phyloP scores from a whole-genome alignment of 2,329 filamentous ascomycete genomes.

The Penicillium sp. region DNA sequence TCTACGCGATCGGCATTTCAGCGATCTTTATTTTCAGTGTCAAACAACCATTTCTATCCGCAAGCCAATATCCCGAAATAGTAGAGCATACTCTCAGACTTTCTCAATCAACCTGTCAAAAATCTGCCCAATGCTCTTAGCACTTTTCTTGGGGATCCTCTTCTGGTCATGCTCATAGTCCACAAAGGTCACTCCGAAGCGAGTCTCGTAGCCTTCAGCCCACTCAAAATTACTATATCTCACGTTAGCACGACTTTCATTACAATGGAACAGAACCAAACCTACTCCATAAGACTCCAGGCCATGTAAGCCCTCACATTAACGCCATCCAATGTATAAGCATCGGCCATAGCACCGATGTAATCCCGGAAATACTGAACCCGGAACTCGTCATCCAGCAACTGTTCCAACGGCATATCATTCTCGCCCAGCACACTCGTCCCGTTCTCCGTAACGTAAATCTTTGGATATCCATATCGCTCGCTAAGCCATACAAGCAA shows the following conservation, averaged over 20 bases:
- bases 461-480: constrained; percentile 71
- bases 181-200: constrained; percentile 80
- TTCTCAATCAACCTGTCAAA: constrained; percentile 71
- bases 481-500: constrained; percentile 74
- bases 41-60: background rate
- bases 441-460: constrained; percentile 88
- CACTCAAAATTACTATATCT: constrained; percentile 72
- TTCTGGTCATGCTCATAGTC: constrained; percentile 78
- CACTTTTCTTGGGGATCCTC: constrained; percentile 81
- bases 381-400: constrained; percentile 79
- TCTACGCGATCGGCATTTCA: background rate
- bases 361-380: constrained; percentile 76
- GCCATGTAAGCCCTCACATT: constrained; percentile 78
- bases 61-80: background rate
- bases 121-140: constrained; percentile 65
- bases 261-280: background rate
- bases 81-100: constrained; percentile 33
- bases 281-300: constrained; percentile 79
- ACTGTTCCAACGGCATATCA: constrained; percentile 65
- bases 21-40: background rate
- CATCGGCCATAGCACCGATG: constrained; percentile 71
- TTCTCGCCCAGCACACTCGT: constrained; percentile 82
- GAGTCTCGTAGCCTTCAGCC: constrained; percentile 86
- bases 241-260: constrained; percentile 1
- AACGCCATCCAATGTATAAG: constrained; percentile 69